Evolutionary conservation across 352 stramenopile species (phyloP), one percentile per base, ranked within the genome.

Genomic region (Plasmopara halstedii): DNA sequence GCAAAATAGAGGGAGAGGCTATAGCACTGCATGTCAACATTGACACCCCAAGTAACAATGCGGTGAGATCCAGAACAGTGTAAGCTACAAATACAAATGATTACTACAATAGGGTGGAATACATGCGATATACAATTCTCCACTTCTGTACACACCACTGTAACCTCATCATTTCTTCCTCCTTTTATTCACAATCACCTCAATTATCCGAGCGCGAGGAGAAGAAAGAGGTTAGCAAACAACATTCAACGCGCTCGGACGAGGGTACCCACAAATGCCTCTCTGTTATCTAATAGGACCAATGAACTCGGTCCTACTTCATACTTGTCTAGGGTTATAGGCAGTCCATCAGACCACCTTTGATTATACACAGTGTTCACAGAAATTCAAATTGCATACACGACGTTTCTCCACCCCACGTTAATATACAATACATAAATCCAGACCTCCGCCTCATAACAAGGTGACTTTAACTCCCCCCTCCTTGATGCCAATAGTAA

Each of bases 161-260:
- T 57, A 72, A 83, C 73, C 73, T 64, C 73, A 55, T 38, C 68
- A 85, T 85, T 85, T 83, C 70, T 67, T 67, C 27, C 53, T 82
- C 71, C 70, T 74, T 82, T 81, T 72, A 48, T 25, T 3, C 33
- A 33, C 20, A 40, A 29, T 10, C 2, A 19, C 45, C 44, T 52
- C 31, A 11, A 46, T 46, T 2, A 17, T 14, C 47, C 57, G 23
- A 58, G 47, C 29, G 48, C 70, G 50, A 79, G 70, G 70, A 82
- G 73, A 83, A 64, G 67, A 83, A 86, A 86, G 73, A 64, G 71
- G 71, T 77, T 60, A 80, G 56, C 50, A 86, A 86, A 82, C 46
- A 85, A 72, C 67, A 62, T 33, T 14, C 42, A 73, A 70, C 64
- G 66, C 56, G 47, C 57, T 48, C 42, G 39, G 27, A 42, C 37